Evolutionary conservation across 2,329 filamentous ascomycete species (phyloP).

Genomic region (Teratosphaeria destructans): DNA sequence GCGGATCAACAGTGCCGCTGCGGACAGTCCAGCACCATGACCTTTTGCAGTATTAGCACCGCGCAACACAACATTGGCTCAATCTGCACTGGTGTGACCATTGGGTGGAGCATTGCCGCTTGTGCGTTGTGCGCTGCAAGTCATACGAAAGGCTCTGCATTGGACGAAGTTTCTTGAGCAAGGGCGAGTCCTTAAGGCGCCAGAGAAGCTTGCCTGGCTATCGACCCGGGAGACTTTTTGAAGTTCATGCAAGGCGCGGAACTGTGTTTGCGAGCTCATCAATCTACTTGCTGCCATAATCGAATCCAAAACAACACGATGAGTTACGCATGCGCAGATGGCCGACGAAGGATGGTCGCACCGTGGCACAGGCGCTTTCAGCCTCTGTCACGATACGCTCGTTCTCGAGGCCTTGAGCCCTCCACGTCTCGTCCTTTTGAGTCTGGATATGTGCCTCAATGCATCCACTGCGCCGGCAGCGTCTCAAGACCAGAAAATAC

Average conservation of each 20-base stretch:
- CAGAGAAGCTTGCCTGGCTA: not conserved
- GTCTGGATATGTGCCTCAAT: not conserved
- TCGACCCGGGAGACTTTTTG: not conserved
- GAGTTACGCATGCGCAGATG: not conserved
- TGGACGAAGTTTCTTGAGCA: not conserved
- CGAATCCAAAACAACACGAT: not conserved
- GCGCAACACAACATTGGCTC: not conserved
- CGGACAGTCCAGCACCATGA: not conserved
- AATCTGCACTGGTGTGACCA: not conserved
- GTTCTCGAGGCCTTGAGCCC: not conserved
- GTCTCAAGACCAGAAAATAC: not conserved
- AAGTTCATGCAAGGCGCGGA: not conserved
- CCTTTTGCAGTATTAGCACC: not conserved
- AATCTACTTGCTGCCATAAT: not conserved
- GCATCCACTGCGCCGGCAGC: not conserved
- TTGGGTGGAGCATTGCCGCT: not conserved
- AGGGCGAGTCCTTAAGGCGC: not conserved
- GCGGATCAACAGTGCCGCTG: not conserved
- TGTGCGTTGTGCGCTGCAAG: not conserved
- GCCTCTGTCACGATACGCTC: not conserved
- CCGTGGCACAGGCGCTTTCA: slow-evolving; percentile 1
- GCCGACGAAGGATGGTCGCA: not conserved
- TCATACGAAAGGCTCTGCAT: not conserved
- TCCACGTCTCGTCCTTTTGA: not conserved
- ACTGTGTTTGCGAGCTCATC: not conserved